These are phyloP conservation scores for Termitomyces sp. DNA, from an alignment of 768 basidiomycete species.

Conservation along the genomic window DNA sequence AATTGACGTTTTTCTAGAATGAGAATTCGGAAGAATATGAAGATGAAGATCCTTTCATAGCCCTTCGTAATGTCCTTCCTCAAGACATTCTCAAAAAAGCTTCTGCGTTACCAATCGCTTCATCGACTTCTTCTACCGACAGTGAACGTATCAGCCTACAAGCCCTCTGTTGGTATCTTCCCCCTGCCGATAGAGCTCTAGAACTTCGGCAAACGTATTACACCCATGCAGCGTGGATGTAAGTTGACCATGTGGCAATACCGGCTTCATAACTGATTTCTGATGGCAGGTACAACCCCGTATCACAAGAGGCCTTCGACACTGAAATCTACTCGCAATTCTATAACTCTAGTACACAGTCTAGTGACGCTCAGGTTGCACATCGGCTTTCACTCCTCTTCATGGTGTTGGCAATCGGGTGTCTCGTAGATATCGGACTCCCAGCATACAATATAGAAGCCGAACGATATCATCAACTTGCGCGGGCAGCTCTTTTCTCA, in stretches of 20 bases:
- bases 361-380: conserved; percentile 46
- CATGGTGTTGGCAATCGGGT: conserved; percentile 63
- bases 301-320: conserved; percentile 54
- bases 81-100: conserved; percentile 59
- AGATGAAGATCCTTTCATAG: conserved; percentile 38
- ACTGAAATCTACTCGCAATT: conserved; percentile 54
- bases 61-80: conserved; percentile 51
- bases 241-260: conserved; percentile 17
- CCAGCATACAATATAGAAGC: conserved; percentile 61
- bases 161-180: conserved; percentile 65
- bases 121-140: conserved; percentile 28
- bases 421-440: conserved; percentile 50
- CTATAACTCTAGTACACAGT: conserved; percentile 39
- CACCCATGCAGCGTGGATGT: conserved; percentile 70
- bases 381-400: conserved; percentile 62
- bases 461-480: conserved; percentile 64
- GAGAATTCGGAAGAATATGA: conserved; percentile 54
- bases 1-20: conserved; percentile 37
- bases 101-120: conserved; percentile 58
- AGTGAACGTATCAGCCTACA: conserved; percentile 43
- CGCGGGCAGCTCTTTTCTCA: conserved; percentile 59
- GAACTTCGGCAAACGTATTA: conserved; percentile 57
- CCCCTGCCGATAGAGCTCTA: conserved; percentile 52
- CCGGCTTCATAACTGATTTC: conserved; percentile 4
- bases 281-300: conserved; percentile 57